Conservation (phyloP, 768 basidiomycete species). For the Amyloporia xantha region DNA sequence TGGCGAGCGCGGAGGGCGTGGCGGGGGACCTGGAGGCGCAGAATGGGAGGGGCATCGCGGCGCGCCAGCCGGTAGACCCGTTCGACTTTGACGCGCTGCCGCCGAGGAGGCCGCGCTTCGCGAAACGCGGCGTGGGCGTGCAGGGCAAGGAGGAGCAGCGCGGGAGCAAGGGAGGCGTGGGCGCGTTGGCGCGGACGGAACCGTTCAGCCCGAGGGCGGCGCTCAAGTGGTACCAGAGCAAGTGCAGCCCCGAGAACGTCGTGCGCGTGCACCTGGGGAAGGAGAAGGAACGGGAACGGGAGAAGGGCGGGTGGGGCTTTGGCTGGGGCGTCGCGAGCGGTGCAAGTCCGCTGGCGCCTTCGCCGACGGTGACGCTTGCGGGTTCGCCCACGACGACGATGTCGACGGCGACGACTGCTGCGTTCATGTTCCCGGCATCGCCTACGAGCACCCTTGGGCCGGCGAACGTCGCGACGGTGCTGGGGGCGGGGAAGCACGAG, state of each 20-base stretch:
- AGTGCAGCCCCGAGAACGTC: slow-evolving; percentile 22
- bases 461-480: background rate
- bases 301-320: slow-evolving; percentile 4
- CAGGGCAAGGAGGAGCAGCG: background rate
- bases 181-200: background rate
- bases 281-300: background rate
- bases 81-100: slow-evolving; percentile 34
- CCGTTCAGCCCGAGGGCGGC: slow-evolving; percentile 7
- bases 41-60: slow-evolving; percentile 7
- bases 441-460: background rate
- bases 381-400: too few species aligned
- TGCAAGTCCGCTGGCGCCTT: slow-evolving; percentile 1
- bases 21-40: slow-evolving; percentile 5
- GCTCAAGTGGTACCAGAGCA: slow-evolving; percentile 15
- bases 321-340: slow-evolving; percentile 7
- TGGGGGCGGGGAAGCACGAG: background rate
- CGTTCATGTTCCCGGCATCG: slow-evolving; percentile 1
- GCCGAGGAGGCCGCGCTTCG: slow-evolving; percentile 13
- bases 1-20: too few species aligned
- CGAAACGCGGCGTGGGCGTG: slow-evolving; percentile 2
- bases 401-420: background rate
- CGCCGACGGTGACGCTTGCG: background rate
- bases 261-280: slow-evolving; percentile 7
- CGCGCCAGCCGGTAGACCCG: slow-evolving; percentile 15
- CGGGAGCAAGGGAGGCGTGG: background rate